Base-by-base conservation (phyloP, 179 eudicot genomes). In the Gypsophila paniculata region DNA sequence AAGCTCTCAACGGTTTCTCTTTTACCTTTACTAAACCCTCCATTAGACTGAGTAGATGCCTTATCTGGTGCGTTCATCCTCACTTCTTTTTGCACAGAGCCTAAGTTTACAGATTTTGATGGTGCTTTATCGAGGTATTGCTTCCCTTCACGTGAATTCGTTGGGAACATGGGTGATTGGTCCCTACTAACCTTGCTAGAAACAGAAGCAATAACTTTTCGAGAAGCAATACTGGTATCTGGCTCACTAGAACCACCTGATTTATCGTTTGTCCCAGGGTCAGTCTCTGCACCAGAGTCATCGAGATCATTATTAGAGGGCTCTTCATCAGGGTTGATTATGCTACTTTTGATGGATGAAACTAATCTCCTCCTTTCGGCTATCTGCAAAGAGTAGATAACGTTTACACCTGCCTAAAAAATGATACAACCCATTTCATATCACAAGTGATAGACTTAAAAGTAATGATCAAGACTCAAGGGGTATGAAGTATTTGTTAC, bases 361-460 rank as follows among this genome's bases (percentile, higher is more conserved):
- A 90, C 91, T 70, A 87, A 51, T 74, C 78, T 87, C 85, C 78
- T 95, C 74, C 95, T 88, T 80, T 95, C 96, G 51, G 93, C 88
- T 76, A 92, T 90, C 99, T 95, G 91, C 73, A 82, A 63, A 51
- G 46, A 63, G 19, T 32, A 69, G 46, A 19, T 42, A 39, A 75
- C 32, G 14, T 65, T 75, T 61, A 75, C 6, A 29, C 22, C 22
- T 6, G 29, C 60, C 17, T 26, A 6, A 51, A n/a, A 68, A 38
- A 4, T 39, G 18, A 73, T 38, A 39, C 52, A n/a, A 72, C 34
- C 64, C 65, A 39, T 34, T 15, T 46, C 44, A 60, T 55, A 49
- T 49, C 18, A 52, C 7, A 51, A 68, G 14, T 15, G 11, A 42
- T n/a, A 42, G 8, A 44, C 2, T 60, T 25, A 58, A 44, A 12